Evolutionary conservation across 177 flowering plant species (phyloP).

Genomic region (Vitis hybrid): DNA sequence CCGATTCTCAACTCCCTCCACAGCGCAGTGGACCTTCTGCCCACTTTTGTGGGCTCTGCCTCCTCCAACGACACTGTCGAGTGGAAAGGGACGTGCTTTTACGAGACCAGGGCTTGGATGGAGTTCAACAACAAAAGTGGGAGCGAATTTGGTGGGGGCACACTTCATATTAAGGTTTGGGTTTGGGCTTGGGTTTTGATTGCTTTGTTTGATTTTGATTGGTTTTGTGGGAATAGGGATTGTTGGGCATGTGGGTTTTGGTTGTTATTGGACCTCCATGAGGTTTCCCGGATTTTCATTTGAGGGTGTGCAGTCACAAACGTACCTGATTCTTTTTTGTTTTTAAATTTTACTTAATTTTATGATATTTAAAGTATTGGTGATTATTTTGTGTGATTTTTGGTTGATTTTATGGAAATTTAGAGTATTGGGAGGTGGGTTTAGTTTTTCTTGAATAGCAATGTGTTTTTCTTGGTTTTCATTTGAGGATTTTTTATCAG

Average conservation of each 20-base stretch:
- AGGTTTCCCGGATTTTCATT: neutral
- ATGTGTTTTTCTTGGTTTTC: too few species aligned
- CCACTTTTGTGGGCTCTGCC: conserved; percentile 79
- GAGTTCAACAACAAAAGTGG: conserved; percentile 78
- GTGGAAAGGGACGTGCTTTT: conserved; percentile 97
- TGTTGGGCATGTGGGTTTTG: neutral
- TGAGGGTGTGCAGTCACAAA: neutral
- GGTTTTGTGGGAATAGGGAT: neutral
- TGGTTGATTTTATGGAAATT: neutral
- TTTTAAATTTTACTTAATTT: too few species aligned
- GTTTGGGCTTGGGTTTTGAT: conserved; percentile 40
- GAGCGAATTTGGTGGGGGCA: conserved; percentile 83
- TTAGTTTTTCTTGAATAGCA: too few species aligned
- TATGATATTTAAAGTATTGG: too few species aligned
- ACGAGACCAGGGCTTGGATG: conserved; percentile 77
- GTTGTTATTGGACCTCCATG: neutral
- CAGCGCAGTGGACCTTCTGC: conserved; percentile 69
- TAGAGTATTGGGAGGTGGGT: neutral
- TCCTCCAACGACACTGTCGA: conserved; percentile 39
- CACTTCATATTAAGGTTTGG: conserved; percentile 82
- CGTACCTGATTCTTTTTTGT: too few species aligned
- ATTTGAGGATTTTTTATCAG: too few species aligned
- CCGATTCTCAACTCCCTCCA: conserved; percentile 63
- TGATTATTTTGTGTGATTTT: conserved; percentile 8
- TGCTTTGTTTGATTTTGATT: neutral